These are phyloP conservation scores for Penicillium subrubescens DNA, from an alignment of 495 filamentous ascomycete species.

Conservation along the genomic window DNA sequence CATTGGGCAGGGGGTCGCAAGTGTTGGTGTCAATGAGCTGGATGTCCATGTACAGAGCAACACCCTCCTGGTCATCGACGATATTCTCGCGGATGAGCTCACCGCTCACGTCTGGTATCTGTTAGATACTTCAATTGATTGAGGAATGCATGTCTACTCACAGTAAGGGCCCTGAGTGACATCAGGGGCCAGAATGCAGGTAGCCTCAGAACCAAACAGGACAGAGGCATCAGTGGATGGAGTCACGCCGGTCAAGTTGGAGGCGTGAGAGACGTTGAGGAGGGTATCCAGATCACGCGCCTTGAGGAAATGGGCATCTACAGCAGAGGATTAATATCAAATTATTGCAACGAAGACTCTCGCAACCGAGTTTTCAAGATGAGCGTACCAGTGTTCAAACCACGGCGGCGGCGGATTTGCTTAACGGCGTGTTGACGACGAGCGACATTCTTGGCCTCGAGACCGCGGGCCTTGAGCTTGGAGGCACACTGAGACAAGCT, in stretches of 20 bases:
- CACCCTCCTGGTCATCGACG: conserved; percentile 56
- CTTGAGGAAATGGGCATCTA: conserved; percentile 33
- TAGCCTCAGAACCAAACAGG: conserved; percentile 55
- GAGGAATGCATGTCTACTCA: conserved; percentile 15
- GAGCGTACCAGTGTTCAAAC: conserved; percentile 18
- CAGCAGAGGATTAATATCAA: background rate
- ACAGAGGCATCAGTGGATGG: conserved; percentile 48
- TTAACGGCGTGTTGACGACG: conserved; percentile 42
- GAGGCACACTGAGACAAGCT: conserved; percentile 51
- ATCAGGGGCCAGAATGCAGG: conserved; percentile 58
- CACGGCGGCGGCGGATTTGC: conserved; percentile 33
- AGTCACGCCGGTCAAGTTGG: conserved; percentile 49
- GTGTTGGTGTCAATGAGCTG: conserved; percentile 61
- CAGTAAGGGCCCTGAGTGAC: conserved; percentile 62
- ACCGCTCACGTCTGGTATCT: conserved; percentile 40
- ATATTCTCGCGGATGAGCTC: conserved; percentile 59
- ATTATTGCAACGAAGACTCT: background rate
- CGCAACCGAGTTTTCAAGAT: background rate
- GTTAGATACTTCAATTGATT: background rate
- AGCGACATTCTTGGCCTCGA: conserved; percentile 44
- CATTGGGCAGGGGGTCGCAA: conserved; percentile 54
- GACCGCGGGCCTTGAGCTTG: conserved; percentile 52
- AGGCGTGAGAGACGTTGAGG: conserved; percentile 43
- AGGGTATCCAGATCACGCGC: conserved; percentile 45
- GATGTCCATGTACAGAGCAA: conserved; percentile 60